A percentile compares a stretch with the other conserved stretches of the same genome.
Evolutionary conservation across 2,329 filamentous ascomycete genomes (phyloP).

Genomic region (Talaromyces piceae): DNA sequence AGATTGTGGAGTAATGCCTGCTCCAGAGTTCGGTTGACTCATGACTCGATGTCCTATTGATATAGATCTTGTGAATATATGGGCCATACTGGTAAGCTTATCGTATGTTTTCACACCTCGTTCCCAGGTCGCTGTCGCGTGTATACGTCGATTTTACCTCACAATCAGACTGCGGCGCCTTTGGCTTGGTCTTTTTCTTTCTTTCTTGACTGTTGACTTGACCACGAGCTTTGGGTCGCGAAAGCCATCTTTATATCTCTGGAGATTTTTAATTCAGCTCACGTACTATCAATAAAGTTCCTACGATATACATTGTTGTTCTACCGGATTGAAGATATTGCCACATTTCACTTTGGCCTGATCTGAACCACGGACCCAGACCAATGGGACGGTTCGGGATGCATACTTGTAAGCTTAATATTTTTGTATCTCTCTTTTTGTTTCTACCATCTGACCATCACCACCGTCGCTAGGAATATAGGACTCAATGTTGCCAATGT

Average conservation of each 20-base stretch:
- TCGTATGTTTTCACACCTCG: neutral
- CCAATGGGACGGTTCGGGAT: neutral
- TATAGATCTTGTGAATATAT: neutral
- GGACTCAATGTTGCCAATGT: too few species aligned
- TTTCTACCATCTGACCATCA: neutral
- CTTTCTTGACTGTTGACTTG: too few species aligned
- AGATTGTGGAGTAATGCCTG: neutral
- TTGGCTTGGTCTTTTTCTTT: too few species aligned
- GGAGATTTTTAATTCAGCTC: too few species aligned
- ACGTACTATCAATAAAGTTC: too few species aligned
- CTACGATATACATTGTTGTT: neutral
- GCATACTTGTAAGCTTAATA: constrained; percentile 1
- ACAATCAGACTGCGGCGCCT: too few species aligned
- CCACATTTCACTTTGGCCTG: constrained; percentile 4
- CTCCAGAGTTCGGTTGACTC: neutral
- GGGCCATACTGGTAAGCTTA: neutral
- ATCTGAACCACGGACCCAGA: neutral
- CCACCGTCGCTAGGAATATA: neutral
- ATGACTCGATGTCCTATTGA: neutral
- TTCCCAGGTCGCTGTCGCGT: too few species aligned
- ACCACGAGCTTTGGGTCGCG: too few species aligned
- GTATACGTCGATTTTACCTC: too few species aligned
- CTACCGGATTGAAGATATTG: constrained; percentile 3
- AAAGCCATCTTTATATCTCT: neutral
- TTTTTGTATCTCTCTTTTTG: neutral